A percentile compares a stretch with the other conserved stretches of the same genome.
Conservation (phyloP, 192 early-diverging fungal species). For the Backusella psychrophila region DNA sequence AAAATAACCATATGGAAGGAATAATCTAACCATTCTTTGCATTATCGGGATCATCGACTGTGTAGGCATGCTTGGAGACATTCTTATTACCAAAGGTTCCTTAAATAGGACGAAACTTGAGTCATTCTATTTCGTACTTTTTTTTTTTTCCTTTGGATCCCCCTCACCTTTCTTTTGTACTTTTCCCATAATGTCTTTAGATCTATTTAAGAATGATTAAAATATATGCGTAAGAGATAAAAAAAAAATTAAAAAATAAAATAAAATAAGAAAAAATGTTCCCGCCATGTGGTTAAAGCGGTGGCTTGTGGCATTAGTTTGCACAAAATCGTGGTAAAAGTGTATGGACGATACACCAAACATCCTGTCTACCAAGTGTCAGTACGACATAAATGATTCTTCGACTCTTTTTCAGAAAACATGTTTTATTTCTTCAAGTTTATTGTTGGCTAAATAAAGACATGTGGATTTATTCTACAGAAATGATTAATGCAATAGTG, state of each 20-base stretch:
- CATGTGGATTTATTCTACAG: not conserved
- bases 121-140: not conserved
- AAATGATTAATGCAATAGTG: not conserved
- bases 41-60: not conserved
- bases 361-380: too few species aligned
- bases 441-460: not conserved
- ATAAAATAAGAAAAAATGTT: not conserved
- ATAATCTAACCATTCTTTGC: not conserved
- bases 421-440: not conserved
- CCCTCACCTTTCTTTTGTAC: not conserved
- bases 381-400: too few species aligned
- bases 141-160: not conserved
- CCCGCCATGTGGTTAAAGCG: not conserved
- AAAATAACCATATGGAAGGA: not conserved
- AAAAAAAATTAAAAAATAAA: not conserved
- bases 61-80: not conserved
- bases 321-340: too few species aligned
- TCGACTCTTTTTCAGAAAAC: too few species aligned
- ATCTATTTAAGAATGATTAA: not conserved
- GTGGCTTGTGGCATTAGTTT: not conserved
- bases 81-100: not conserved
- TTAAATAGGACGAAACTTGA: not conserved
- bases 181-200: constrained; percentile 12
- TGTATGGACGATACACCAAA: not conserved
- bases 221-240: not conserved